Conservation (phyloP, 2,329 filamentous ascomycete genomes). For the Colletotrichum musae region DNA sequence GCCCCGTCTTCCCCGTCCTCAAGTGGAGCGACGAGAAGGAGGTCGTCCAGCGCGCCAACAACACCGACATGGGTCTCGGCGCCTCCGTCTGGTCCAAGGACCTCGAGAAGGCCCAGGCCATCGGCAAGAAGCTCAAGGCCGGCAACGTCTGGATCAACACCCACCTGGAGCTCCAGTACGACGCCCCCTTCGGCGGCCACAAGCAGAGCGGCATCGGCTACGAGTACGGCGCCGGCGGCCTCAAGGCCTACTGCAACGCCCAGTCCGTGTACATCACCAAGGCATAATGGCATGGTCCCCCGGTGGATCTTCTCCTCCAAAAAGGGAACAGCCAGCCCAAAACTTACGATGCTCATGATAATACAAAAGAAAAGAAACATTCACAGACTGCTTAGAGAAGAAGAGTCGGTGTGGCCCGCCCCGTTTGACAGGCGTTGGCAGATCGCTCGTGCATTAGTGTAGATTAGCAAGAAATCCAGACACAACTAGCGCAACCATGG, state of each 20-base stretch:
- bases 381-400: too few relatives aligned
- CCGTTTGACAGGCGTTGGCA: too few relatives aligned
- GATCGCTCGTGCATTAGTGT: too few relatives aligned
- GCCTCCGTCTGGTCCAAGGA: slow-evolving; percentile 73
- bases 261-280: slow-evolving; percentile 38
- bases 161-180: slow-evolving; percentile 61
- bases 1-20: slow-evolving; percentile 74
- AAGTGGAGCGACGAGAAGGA: slow-evolving; percentile 74
- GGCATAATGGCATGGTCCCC: slow-evolving; percentile 19
- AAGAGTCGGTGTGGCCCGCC: too few relatives aligned
- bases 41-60: slow-evolving; percentile 69
- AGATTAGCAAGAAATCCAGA: too few relatives aligned
- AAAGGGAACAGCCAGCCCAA: slow-evolving; percentile 7
- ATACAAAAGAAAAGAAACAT: too few relatives aligned
- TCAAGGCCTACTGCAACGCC: slow-evolving; percentile 52
- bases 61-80: slow-evolving; percentile 66
- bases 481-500: too few relatives aligned
- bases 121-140: slow-evolving; percentile 69
- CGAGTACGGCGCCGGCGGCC: slow-evolving; percentile 57
- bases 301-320: slow-evolving; percentile 13
- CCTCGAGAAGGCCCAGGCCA: slow-evolving; percentile 62
- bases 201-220: slow-evolving; percentile 60
- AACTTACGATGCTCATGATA: too few relatives aligned
- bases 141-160: slow-evolving; percentile 75
- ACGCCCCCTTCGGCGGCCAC: slow-evolving; percentile 58